A percentile compares a stretch with the other conserved stretches of the same genome.
These are phyloP conservation scores for Sarcomyxa edulis DNA, from an alignment of 768 basidiomycete genomes.

Conservation along the genomic window DNA sequence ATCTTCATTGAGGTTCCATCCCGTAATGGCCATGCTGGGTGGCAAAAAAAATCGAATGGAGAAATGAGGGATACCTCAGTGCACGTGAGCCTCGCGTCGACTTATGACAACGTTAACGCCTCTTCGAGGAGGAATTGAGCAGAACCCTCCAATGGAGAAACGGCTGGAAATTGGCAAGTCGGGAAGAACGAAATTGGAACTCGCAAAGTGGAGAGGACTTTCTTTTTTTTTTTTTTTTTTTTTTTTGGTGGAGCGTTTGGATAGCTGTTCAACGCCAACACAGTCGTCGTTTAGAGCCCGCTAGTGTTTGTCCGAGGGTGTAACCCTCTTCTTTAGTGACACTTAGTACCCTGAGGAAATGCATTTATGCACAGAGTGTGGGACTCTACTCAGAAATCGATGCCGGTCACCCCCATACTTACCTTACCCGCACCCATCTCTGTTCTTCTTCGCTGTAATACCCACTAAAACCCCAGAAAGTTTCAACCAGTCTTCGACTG, in stretches of 20 bases:
- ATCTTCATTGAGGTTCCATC: constrained; percentile 1
- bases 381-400: constrained; percentile 7
- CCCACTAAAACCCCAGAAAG: constrained; percentile 17
- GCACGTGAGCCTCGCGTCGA: not conserved
- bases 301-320: no score
- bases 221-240: no score
- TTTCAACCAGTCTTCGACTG: constrained; percentile 10
- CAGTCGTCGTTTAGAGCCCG: constrained; percentile 11
- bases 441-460: no score
- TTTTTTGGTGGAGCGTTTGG: no score
- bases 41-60: no score
- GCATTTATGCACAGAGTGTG: constrained; percentile 10
- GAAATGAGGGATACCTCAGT: constrained; percentile 2
- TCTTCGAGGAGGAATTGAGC: no score
- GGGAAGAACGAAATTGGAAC: not conserved
- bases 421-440: constrained; percentile 5
- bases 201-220: constrained; percentile 8
- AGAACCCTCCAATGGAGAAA: not conserved
- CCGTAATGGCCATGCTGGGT: no score
- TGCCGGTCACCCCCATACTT: not conserved
- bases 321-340: not conserved
- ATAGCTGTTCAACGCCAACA: no score
- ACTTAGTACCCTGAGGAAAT: constrained; percentile 10
- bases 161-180: not conserved
- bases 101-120: constrained; percentile 1